Evolutionary conservation across 2,329 filamentous ascomycete species (phyloP).

Genomic region (Exophiala calicioides): DNA sequence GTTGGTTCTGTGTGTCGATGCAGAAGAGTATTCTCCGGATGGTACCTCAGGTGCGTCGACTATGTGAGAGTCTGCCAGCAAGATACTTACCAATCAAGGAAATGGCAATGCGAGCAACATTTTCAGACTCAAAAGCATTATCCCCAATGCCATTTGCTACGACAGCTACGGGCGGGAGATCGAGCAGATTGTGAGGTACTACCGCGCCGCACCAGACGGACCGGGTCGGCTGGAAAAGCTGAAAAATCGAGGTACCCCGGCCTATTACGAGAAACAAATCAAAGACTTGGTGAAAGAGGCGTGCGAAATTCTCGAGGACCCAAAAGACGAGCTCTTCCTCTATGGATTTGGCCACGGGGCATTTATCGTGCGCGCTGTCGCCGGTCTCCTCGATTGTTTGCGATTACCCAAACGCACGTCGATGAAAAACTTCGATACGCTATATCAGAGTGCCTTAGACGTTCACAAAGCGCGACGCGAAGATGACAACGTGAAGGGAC

Average conservation of each 20-base stretch:
- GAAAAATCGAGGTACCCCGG: conserved; percentile 13
- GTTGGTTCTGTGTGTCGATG: conserved; percentile 26
- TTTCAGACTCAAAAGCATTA: conserved; percentile 20
- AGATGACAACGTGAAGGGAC: conserved; percentile 27
- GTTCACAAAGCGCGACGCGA: conserved; percentile 24
- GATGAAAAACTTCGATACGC: conserved; percentile 33
- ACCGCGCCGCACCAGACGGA: conserved; percentile 20
- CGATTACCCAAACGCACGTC: conserved; percentile 29
- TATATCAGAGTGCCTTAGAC: conserved; percentile 35
- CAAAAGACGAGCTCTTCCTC: conserved; percentile 44
- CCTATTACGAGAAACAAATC: conserved; percentile 28
- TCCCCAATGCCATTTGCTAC: conserved; percentile 14
- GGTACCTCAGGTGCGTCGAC: conserved; percentile 13
- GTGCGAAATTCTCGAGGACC: conserved; percentile 21
- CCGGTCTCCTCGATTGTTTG: conserved; percentile 42
- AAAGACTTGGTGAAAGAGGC: conserved; percentile 24
- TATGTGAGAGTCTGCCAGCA: background rate
- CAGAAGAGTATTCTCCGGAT: conserved; percentile 8
- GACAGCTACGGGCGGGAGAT: conserved; percentile 17
- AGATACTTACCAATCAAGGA: conserved; percentile 13
- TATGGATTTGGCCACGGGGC: conserved; percentile 46
- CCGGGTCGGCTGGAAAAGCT: conserved; percentile 22
- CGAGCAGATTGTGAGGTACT: conserved; percentile 26
- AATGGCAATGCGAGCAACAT: conserved; percentile 23
- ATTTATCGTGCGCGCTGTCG: conserved; percentile 43